Conservation (phyloP, 2,329 filamentous ascomycete genomes). For the Epichloe hybrida region DNA sequence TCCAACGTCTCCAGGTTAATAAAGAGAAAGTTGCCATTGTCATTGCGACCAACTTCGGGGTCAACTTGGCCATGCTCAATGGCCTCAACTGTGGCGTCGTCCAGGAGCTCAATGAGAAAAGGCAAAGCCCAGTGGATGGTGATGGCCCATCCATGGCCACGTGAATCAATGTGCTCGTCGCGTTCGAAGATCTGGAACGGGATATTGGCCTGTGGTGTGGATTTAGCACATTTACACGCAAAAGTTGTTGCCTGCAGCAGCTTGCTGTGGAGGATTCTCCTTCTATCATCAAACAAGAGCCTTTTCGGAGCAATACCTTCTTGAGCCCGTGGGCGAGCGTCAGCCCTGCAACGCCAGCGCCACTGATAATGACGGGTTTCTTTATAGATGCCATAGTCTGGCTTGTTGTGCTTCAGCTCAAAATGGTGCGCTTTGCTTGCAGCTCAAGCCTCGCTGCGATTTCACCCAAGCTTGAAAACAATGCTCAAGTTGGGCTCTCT, state of each 20-base stretch:
- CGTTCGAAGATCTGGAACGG: conserved; percentile 20
- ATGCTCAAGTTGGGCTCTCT: too few relatives aligned
- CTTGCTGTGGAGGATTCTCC: not conserved
- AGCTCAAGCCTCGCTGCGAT: too few relatives aligned
- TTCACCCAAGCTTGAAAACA: too few relatives aligned
- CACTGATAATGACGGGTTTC: conserved; percentile 22
- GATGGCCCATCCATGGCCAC: conserved; percentile 41
- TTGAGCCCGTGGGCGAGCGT: conserved; percentile 23
- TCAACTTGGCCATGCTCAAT: conserved; percentile 17
- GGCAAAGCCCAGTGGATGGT: conserved; percentile 44
- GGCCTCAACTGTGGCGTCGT: conserved; percentile 9
- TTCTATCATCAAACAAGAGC: not conserved
- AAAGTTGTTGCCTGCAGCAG: too few relatives aligned
- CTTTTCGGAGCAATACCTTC: conserved; percentile 13
- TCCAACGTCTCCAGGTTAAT: conserved; percentile 25
- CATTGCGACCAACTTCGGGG: conserved; percentile 25
- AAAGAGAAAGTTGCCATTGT: conserved; percentile 26
- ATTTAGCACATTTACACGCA: not conserved
- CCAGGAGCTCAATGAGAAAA: conserved; percentile 14
- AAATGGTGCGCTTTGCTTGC: not conserved
- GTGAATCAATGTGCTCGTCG: conserved; percentile 15
- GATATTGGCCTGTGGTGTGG: conserved; percentile 13
- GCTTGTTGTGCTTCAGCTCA: not conserved
- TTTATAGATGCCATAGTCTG: conserved; percentile 3
- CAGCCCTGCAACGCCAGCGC: conserved; percentile 24